Percentiles rank a stretch among this genome's conserved stretches.
Conservation (phyloP, 257 asterid genomes). For the Salvia rosmarinus region DNA sequence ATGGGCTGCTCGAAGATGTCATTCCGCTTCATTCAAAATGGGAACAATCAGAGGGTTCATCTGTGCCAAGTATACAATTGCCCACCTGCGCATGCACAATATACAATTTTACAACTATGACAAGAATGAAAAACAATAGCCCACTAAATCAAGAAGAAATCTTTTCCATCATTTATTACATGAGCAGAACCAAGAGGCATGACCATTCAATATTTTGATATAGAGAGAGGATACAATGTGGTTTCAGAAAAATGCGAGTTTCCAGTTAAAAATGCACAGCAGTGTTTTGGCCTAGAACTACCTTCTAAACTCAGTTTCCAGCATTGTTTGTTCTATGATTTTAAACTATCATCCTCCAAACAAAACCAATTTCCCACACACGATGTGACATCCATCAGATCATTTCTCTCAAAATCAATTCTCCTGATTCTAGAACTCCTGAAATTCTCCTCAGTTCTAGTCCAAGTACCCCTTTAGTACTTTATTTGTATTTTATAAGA, state of each 20-base stretch:
- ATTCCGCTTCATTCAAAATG: constrained; percentile 67
- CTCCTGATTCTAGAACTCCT: not conserved
- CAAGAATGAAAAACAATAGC: not conserved
- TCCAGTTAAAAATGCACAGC: too few species aligned
- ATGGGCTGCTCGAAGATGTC: constrained; percentile 30
- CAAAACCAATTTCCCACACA: not conserved
- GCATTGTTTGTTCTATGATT: not conserved
- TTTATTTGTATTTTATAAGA: not conserved
- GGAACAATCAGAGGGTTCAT: constrained; percentile 94
- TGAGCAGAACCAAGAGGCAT: constrained; percentile 14
- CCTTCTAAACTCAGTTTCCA: not conserved
- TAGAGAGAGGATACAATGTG: not conserved
- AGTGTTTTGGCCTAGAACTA: not conserved
- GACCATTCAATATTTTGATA: not conserved
- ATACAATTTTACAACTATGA: constrained; percentile 19
- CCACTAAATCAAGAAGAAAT: not conserved
- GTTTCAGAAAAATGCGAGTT: not conserved
- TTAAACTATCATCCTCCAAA: too few species aligned
- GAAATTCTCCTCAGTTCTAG: not conserved
- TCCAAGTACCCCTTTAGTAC: not conserved
- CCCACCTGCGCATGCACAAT: constrained; percentile 64
- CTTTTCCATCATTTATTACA: constrained; percentile 9
- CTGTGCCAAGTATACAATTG: constrained; percentile 87
- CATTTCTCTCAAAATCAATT: not conserved
- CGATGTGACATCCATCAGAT: not conserved